phyloP scores from a whole-genome alignment of 306 rosid species.

The Acacia crassicarpa region DNA sequence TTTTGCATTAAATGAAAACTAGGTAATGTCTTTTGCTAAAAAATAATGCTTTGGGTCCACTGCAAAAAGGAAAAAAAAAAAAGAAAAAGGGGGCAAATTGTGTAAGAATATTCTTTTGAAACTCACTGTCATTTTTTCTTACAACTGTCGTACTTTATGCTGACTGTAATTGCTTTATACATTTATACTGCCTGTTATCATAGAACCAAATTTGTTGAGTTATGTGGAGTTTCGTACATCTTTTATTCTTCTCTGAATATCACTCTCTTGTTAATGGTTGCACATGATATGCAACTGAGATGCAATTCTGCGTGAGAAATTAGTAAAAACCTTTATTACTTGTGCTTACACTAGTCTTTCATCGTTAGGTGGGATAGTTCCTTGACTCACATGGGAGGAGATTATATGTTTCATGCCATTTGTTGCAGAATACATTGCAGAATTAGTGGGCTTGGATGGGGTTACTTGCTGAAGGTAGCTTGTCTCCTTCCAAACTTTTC shows the following conservation, averaged over 20 bases:
- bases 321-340: background rate
- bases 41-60: background rate
- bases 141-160: background rate
- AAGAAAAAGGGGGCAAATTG: background rate
- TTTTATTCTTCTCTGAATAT: conserved; percentile 18
- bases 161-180: background rate
- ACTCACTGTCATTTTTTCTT: background rate
- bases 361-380: conserved; percentile 22
- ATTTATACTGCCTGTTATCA: background rate
- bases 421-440: conserved; percentile 44
- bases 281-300: conserved; percentile 7
- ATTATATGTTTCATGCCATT: conserved; percentile 1
- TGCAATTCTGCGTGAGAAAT: background rate
- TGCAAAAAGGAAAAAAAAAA: background rate
- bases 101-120: background rate
- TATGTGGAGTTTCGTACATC: background rate
- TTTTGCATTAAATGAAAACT: background rate
- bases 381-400: conserved; percentile 12
- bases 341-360: background rate
- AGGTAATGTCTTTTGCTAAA: background rate
- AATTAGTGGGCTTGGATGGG: conserved; percentile 60
- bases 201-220: background rate
- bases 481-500: background rate
- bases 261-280: conserved; percentile 11
- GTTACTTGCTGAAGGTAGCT: conserved; percentile 75